A percentile compares a stretch with the other conserved stretches of the same genome.
Conservation (phyloP, 495 filamentous ascomycete genomes). For the Penicillium malachiteum region DNA sequence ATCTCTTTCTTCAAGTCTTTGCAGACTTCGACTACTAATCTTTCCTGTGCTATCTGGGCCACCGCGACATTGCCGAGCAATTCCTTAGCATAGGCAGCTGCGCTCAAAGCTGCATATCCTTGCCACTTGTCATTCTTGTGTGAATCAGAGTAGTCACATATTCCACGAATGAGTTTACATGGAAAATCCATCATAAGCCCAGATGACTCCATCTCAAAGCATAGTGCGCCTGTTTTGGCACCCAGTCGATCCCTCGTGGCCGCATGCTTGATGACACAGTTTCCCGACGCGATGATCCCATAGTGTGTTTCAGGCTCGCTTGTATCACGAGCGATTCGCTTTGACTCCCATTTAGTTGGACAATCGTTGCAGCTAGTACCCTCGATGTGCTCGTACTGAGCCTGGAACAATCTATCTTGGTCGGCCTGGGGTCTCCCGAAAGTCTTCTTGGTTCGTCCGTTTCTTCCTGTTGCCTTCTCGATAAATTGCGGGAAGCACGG, state of each 20-base stretch:
- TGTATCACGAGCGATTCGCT: too few species aligned
- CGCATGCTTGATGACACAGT: slow-evolving; percentile 6
- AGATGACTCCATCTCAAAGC: slow-evolving; percentile 7
- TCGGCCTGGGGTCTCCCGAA: too few species aligned
- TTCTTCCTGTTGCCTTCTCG: too few species aligned
- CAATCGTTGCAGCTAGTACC: too few species aligned
- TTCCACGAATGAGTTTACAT: slow-evolving; percentile 15
- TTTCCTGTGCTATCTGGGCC: not conserved
- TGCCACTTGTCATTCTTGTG: slow-evolving; percentile 30
- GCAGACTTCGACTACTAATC: slow-evolving; percentile 6
- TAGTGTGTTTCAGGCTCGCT: too few species aligned
- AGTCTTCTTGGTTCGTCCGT: too few species aligned
- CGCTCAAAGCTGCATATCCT: slow-evolving; percentile 21
- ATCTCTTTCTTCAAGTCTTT: too few species aligned
- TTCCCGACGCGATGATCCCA: slow-evolving; percentile 3
- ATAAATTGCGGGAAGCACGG: too few species aligned
- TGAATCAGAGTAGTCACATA: slow-evolving; percentile 30
- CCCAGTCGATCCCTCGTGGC: not conserved
- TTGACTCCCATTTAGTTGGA: too few species aligned
- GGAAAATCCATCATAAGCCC: slow-evolving; percentile 8
- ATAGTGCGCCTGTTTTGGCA: not conserved
- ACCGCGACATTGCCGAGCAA: not conserved
- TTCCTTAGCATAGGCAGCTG: slow-evolving; percentile 15
- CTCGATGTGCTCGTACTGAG: too few species aligned
- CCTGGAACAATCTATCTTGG: too few species aligned